A percentile compares a stretch with the other conserved stretches of the same genome.
Evolutionary conservation across 2,329 filamentous ascomycete genomes (phyloP).

Genomic region (Rhinocladiella mackenziei): DNA sequence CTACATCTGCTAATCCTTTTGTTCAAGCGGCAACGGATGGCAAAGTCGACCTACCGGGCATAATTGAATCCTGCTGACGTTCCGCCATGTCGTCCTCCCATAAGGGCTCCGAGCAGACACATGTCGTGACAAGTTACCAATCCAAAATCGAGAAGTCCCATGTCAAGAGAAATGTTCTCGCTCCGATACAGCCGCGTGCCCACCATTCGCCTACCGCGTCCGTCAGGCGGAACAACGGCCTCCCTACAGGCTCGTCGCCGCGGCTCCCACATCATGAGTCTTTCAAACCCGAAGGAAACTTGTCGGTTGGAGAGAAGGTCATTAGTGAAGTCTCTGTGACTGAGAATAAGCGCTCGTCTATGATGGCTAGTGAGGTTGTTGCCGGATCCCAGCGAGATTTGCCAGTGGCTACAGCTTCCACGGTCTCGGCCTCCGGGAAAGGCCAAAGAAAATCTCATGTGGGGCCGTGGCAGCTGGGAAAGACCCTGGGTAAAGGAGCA

Average conservation of each 20-base stretch:
- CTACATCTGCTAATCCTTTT: too few species aligned
- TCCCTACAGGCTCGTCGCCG: constrained; percentile 12
- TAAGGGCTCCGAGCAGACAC: constrained; percentile 3
- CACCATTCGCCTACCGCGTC: constrained; percentile 7
- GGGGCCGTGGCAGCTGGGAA: constrained; percentile 90
- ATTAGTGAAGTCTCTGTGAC: constrained; percentile 10
- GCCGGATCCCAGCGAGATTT: constrained; percentile 48
- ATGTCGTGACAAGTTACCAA: constrained; percentile 2
- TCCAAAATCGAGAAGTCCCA: constrained; percentile 5
- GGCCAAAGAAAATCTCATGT: constrained; percentile 67
- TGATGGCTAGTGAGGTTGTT: constrained; percentile 46
- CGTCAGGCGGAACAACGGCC: constrained; percentile 6
- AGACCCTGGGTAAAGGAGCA: constrained; percentile 81
- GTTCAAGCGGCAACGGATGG: constrained; percentile 3
- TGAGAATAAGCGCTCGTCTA: constrained; percentile 53
- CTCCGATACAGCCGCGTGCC: constrained; percentile 26
- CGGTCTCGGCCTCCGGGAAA: constrained; percentile 41
- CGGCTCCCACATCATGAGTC: constrained; percentile 31
- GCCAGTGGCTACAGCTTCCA: constrained; percentile 19
- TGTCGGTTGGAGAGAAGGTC: constrained; percentile 19
- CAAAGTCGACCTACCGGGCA: not conserved
- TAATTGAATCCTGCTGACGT: not conserved
- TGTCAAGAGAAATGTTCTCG: constrained; percentile 22
- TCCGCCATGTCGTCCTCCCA: constrained; percentile 17
- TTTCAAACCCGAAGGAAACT: constrained; percentile 30